These are phyloP conservation scores for Cunninghamia lanceolata DNA, from an alignment of 75 land plant genomes.

Conservation along the genomic window DNA sequence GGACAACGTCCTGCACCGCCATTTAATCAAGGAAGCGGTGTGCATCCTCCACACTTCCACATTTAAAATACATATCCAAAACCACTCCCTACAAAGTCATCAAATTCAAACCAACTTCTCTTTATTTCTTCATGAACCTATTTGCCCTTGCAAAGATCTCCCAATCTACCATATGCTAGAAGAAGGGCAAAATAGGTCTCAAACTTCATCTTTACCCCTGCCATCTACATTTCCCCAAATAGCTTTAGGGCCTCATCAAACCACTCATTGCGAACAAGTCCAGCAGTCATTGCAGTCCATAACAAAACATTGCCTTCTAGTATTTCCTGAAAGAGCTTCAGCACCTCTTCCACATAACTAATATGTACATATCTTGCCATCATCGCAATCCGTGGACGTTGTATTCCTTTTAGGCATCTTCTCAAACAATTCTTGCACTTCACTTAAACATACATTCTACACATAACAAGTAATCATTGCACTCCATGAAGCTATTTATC, in stretches of 20 bases:
- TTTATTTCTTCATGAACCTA: constrained; percentile 7
- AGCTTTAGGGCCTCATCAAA: constrained; percentile 3
- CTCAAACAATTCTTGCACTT: neutral
- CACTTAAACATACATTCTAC: neutral
- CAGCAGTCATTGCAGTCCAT: constrained; percentile 3
- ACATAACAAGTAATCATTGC: constrained; percentile 32
- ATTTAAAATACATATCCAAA: constrained; percentile 6
- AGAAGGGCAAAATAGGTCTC: constrained; percentile 4
- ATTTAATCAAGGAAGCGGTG: neutral
- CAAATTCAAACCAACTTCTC: neutral
- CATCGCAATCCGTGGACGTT: constrained; percentile 1
- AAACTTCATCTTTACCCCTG: constrained; percentile 10
- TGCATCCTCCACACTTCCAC: constrained; percentile 12
- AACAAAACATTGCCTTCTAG: neutral
- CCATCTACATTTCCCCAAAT: neutral
- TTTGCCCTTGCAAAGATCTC: neutral
- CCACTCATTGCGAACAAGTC: neutral
- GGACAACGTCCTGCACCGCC: neutral
- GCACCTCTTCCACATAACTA: neutral
- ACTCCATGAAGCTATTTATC: constrained; percentile 28
- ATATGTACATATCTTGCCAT: constrained; percentile 2
- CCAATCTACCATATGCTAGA: constrained; percentile 17
- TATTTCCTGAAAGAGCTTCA: constrained; percentile 13
- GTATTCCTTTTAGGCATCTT: neutral
- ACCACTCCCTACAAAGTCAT: constrained; percentile 13